These are phyloP conservation scores for Pseudogymnoascus sp. DNA, from an alignment of 2,329 filamentous ascomycete species.

Conservation along the genomic window DNA sequence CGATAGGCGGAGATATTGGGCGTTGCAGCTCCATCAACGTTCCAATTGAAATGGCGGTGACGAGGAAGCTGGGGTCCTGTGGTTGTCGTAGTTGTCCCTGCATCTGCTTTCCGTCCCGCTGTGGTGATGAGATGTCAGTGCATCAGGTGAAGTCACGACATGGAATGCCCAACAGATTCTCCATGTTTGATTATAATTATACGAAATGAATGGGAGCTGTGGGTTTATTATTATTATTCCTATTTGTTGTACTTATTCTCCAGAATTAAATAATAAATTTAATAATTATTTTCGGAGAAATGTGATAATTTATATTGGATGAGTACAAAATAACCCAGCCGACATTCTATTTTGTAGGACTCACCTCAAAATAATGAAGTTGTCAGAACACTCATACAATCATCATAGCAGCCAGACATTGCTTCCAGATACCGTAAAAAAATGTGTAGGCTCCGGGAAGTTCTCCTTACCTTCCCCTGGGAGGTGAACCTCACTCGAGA, in stretches of 20 bases:
- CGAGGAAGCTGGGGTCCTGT: neutral
- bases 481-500: neutral
- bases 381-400: neutral
- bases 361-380: neutral
- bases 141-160: neutral
- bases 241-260: neutral
- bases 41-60: neutral
- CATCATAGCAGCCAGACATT: too few species aligned
- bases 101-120: neutral
- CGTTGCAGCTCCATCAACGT: neutral
- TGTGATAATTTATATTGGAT: neutral
- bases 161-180: neutral
- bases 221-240: neutral
- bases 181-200: neutral
- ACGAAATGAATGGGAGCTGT: neutral
- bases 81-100: neutral
- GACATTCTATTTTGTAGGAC: neutral
- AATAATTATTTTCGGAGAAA: neutral
- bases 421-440: neutral
- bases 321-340: neutral
- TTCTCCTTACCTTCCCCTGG: neutral
- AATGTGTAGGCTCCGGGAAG: neutral
- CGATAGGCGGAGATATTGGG: neutral
- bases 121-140: neutral
- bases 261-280: neutral